Conservation (phyloP, 345 rosid species). For the Gossypium mustelinum region DNA sequence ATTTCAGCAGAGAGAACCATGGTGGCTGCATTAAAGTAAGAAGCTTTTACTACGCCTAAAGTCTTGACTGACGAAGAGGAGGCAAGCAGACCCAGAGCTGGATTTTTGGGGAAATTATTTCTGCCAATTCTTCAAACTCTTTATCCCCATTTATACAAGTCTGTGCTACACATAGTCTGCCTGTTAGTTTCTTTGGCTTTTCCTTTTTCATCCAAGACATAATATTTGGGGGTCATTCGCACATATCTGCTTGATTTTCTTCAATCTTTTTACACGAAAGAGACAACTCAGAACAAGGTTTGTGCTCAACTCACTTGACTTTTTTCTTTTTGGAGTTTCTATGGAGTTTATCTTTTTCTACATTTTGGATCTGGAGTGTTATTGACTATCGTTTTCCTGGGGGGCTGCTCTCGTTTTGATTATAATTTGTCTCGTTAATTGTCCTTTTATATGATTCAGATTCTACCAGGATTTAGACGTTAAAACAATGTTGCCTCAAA, state of each 20-base stretch:
- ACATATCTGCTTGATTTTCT: slow-evolving; percentile 18
- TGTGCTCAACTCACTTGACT: slow-evolving; percentile 1
- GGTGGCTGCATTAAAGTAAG: slow-evolving; percentile 31
- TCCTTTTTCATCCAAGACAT: no score
- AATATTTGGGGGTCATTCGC: neutral
- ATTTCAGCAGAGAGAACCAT: slow-evolving; percentile 8
- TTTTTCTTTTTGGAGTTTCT: slow-evolving; percentile 1
- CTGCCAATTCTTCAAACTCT: slow-evolving; percentile 20
- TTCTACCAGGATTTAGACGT: slow-evolving; percentile 29
- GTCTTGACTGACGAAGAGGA: neutral
- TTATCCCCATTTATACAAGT: neutral
- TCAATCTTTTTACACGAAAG: slow-evolving; percentile 24
- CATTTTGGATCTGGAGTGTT: slow-evolving; percentile 22
- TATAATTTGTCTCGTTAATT: slow-evolving; percentile 32
- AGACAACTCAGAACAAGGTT: slow-evolving; percentile 28
- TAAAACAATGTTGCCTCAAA: slow-evolving; percentile 68
- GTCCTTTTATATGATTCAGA: slow-evolving; percentile 39
- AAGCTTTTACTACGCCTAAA: neutral
- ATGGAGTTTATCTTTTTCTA: slow-evolving; percentile 1
- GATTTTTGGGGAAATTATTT: slow-evolving; percentile 17
- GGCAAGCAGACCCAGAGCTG: slow-evolving; percentile 7
- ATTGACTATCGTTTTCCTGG: slow-evolving; percentile 37
- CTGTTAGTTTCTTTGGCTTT: no score
- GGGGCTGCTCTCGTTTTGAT: slow-evolving; percentile 13
- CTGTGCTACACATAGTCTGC: neutral